Conservation (phyloP, 176 grass and related monocot species). For the Musa acuminata region DNA sequence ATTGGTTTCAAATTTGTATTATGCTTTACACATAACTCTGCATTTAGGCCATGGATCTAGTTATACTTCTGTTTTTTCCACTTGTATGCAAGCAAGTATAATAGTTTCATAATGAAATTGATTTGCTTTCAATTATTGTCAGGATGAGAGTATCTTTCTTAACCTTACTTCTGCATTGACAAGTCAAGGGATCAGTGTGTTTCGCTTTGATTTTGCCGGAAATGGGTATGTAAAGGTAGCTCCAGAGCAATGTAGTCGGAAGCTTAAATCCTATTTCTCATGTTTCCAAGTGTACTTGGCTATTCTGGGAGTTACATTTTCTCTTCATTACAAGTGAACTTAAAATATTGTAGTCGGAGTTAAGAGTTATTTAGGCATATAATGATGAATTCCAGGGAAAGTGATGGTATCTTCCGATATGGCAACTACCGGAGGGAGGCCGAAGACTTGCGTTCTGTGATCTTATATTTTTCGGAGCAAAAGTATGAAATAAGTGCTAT, state of each 20-base stretch:
- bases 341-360: too few relatives aligned
- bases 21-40: too few relatives aligned
- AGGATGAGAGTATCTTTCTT: slow-evolving; percentile 80
- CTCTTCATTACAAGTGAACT: too few relatives aligned
- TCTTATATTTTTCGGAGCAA: slow-evolving; percentile 50
- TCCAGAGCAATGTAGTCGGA: background rate
- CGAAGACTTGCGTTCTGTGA: slow-evolving; percentile 48
- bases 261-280: background rate
- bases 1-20: too few relatives aligned
- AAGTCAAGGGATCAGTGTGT: slow-evolving; percentile 37
- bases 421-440: slow-evolving; percentile 79
- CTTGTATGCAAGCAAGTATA: too few relatives aligned
- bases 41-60: too few relatives aligned
- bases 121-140: background rate
- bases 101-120: too few relatives aligned
- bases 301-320: too few relatives aligned
- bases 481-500: slow-evolving; percentile 62
- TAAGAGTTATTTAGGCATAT: background rate
- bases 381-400: slow-evolving; percentile 39
- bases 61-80: too few relatives aligned
- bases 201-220: slow-evolving; percentile 91
- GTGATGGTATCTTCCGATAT: slow-evolving; percentile 67
- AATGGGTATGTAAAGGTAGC: slow-evolving; percentile 52
- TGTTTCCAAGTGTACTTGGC: background rate
- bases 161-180: slow-evolving; percentile 43